Percentiles rank a stretch among this genome's conserved stretches.
These are phyloP conservation scores for Chaetomium sp. DNA, from an alignment of 2,329 filamentous ascomycete genomes.

Conservation along the genomic window DNA sequence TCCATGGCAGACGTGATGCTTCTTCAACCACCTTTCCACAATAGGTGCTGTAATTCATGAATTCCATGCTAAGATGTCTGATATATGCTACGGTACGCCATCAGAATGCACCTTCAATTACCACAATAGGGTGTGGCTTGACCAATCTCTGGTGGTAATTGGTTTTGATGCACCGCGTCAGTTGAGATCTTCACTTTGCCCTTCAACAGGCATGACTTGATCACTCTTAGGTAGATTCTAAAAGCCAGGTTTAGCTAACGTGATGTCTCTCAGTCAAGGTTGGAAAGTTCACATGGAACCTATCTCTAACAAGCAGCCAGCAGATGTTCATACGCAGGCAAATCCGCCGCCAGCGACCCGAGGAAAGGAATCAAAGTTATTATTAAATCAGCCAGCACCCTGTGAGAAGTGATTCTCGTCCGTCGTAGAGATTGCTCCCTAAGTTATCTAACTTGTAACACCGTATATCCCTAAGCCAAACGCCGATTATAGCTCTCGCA, in stretches of 20 bases:
- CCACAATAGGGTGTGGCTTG: no score
- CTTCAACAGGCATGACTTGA: no score
- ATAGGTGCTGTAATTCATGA: not conserved
- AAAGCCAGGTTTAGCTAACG: no score
- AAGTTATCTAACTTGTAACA: constrained; percentile 30
- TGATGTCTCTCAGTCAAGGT: not conserved
- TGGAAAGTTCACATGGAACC: no score
- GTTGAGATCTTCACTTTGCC: not conserved
- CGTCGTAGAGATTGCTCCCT: constrained; percentile 31
- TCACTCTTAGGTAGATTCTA: no score
- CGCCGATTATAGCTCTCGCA: not conserved
- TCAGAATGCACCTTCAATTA: no score
- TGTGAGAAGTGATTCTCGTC: constrained; percentile 19
- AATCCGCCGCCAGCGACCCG: no score
- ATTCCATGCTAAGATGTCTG: not conserved
- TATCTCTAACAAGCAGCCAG: no score
- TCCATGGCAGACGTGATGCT: not conserved
- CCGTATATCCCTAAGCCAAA: constrained; percentile 13
- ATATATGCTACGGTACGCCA: no score
- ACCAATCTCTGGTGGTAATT: no score
- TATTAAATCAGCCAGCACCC: not conserved
- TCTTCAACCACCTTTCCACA: not conserved
- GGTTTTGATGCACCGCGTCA: no score
- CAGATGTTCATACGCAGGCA: no score
- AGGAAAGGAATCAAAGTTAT: not conserved